Conservation (phyloP, 1,284 basidiomycete genomes). For the Puccinia polysora region DNA sequence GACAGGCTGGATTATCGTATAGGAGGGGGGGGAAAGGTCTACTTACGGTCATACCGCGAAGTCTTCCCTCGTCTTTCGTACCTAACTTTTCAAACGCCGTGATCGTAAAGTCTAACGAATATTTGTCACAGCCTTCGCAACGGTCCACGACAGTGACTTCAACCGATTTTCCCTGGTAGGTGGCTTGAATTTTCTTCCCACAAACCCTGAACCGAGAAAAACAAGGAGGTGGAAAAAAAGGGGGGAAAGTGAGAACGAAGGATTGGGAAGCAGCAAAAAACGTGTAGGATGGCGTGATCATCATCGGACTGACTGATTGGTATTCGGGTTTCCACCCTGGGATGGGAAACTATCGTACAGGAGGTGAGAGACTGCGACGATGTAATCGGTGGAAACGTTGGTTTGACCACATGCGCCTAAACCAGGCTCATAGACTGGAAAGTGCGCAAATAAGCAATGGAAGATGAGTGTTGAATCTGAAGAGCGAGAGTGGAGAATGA, state of each 20-base stretch:
- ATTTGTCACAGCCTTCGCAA: conserved; percentile 59
- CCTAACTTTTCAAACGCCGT: conserved; percentile 58
- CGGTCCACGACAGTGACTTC: conserved; percentile 61
- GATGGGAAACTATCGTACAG: conserved; percentile 62
- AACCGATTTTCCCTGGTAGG: conserved; percentile 56
- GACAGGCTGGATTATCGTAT: no score
- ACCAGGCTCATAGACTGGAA: conserved; percentile 57
- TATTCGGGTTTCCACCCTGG: conserved; percentile 59
- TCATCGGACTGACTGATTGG: conserved; percentile 59
- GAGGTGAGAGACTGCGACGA: conserved; percentile 62
- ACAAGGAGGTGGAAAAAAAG: neutral
- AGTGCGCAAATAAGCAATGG: neutral
- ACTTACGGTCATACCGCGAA: conserved; percentile 54
- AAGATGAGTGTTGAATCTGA: neutral
- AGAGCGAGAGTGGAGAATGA: no score
- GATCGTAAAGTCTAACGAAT: conserved; percentile 59
- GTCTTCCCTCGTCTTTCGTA: conserved; percentile 57
- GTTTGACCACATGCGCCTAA: conserved; percentile 67
- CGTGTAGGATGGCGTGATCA: no score
- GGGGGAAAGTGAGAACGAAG: neutral
- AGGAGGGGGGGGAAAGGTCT: neutral
- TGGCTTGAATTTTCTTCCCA: conserved; percentile 22
- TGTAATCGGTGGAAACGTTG: conserved; percentile 59
- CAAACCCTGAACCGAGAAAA: conserved; percentile 11
- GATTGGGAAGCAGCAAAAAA: neutral